phyloP scores from a whole-genome alignment of 768 basidiomycete genomes.

The Calocybe indica region DNA sequence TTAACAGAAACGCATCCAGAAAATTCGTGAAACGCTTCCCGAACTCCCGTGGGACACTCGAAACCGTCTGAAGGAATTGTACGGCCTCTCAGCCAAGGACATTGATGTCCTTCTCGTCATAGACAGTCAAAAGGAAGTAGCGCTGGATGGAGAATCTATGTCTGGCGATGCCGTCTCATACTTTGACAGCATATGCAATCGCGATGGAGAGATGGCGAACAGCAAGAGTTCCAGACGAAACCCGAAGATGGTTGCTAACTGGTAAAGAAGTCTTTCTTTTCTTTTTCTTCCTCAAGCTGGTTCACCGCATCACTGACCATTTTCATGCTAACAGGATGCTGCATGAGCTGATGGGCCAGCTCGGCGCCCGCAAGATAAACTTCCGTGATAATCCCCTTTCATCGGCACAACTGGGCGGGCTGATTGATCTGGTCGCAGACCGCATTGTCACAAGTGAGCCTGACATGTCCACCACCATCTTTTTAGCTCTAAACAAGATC shows the following conservation, averaged over 20 bases:
- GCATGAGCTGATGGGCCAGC: conserved; percentile 80
- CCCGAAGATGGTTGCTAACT: conserved; percentile 75
- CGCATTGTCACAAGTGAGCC: conserved; percentile 63
- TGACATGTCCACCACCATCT: background rate
- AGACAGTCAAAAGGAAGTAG: conserved; percentile 58
- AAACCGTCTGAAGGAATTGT: conserved; percentile 43
- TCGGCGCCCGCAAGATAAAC: conserved; percentile 49
- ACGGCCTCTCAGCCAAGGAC: conserved; percentile 53
- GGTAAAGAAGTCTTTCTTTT: conserved; percentile 41
- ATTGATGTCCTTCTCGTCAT: conserved; percentile 71
- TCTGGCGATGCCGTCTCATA: conserved; percentile 52
- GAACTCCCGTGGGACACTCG: conserved; percentile 68
- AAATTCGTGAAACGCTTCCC: conserved; percentile 52
- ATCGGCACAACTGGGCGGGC: conserved; percentile 58
- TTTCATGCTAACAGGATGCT: conserved; percentile 59
- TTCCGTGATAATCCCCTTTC: conserved; percentile 58
- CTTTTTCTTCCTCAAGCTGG: conserved; percentile 6
- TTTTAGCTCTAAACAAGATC: conserved; percentile 4
- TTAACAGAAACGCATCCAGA: conserved; percentile 56
- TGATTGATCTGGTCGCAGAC: conserved; percentile 70
- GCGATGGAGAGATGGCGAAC: conserved; percentile 5
- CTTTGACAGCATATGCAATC: conserved; percentile 67
- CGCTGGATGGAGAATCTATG: conserved; percentile 47
- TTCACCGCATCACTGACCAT: background rate
- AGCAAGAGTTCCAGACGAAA: conserved; percentile 31